Evolutionary conservation across 2,329 filamentous ascomycete species (phyloP).

Genomic region (Torrubiellomyces zombiae): DNA sequence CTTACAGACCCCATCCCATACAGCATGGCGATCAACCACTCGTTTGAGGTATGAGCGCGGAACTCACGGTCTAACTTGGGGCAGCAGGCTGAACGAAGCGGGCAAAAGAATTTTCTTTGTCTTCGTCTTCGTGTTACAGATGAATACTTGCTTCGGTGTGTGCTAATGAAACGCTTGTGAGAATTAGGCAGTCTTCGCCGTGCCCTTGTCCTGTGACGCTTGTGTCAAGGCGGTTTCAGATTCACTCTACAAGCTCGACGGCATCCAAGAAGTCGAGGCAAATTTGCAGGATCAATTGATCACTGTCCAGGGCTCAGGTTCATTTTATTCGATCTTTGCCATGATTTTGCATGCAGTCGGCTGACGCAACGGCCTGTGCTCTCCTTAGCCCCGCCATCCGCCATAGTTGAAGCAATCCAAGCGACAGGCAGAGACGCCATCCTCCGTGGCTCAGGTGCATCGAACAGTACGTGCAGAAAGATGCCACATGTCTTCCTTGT

Average conservation of each 20-base stretch:
- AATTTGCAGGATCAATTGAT: constrained; percentile 72
- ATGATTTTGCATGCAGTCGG: too few relatives aligned
- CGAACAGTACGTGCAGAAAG: constrained; percentile 50
- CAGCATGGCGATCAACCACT: constrained; percentile 27
- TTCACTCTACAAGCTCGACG: constrained; percentile 58
- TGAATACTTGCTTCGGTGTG: too few relatives aligned
- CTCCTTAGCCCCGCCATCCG: constrained; percentile 64
- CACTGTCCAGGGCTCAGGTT: constrained; percentile 68
- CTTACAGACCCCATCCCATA: too few relatives aligned
- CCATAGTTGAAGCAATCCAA: constrained; percentile 79
- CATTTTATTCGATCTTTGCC: constrained; percentile 6
- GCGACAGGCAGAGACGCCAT: constrained; percentile 86
- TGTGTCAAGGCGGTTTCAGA: constrained; percentile 79
- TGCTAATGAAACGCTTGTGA: constrained; percentile 19
- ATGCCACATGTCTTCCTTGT: background rate
- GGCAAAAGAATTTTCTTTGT: constrained; percentile 3
- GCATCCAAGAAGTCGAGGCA: constrained; percentile 69
- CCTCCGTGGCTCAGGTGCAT: constrained; percentile 69
- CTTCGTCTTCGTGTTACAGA: constrained; percentile 1
- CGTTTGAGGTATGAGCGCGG: constrained; percentile 30
- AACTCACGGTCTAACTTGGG: too few relatives aligned
- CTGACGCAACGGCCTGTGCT: constrained; percentile 4
- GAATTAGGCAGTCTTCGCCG: constrained; percentile 78
- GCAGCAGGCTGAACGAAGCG: constrained; percentile 10
- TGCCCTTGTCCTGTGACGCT: constrained; percentile 78